phyloP scores from a whole-genome alignment of 148 eudicot species.

The Rhododendron molle region DNA sequence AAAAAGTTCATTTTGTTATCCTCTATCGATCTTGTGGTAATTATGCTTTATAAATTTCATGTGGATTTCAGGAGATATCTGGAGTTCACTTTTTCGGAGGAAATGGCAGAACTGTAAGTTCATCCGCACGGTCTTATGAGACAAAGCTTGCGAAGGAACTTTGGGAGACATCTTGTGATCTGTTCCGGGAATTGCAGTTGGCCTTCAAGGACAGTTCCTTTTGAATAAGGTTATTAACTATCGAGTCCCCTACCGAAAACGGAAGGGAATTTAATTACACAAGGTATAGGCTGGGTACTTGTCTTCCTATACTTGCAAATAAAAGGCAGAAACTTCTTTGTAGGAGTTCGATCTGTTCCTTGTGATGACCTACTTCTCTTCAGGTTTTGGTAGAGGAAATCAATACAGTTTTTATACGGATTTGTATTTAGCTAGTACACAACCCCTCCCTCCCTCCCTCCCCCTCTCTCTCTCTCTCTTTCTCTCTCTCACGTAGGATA shows the following conservation, averaged over 20 bases:
- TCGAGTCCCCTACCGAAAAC: neutral
- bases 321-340: neutral
- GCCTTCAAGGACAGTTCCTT: conserved; percentile 18
- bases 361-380: neutral
- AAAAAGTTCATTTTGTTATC: neutral
- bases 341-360: neutral
- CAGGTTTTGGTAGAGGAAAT: neutral
- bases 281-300: neutral
- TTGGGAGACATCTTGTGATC: conserved; percentile 52
- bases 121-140: conserved; percentile 63
- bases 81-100: conserved; percentile 87
- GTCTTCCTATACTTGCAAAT: neutral
- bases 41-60: neutral
- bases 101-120: conserved; percentile 47
- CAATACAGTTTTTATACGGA: neutral
- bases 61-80: conserved; percentile 53
- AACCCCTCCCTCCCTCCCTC: too few relatives aligned
- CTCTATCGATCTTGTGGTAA: neutral
- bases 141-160: conserved; percentile 46
- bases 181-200: conserved; percentile 44
- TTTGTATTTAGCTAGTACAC: neutral
- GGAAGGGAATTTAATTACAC: neutral
- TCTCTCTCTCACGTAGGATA: too few relatives aligned
- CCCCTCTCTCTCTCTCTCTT: too few relatives aligned
- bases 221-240: neutral